Conservation (phyloP, 1,284 basidiomycete species). For the Moesziomyces sp. region DNA sequence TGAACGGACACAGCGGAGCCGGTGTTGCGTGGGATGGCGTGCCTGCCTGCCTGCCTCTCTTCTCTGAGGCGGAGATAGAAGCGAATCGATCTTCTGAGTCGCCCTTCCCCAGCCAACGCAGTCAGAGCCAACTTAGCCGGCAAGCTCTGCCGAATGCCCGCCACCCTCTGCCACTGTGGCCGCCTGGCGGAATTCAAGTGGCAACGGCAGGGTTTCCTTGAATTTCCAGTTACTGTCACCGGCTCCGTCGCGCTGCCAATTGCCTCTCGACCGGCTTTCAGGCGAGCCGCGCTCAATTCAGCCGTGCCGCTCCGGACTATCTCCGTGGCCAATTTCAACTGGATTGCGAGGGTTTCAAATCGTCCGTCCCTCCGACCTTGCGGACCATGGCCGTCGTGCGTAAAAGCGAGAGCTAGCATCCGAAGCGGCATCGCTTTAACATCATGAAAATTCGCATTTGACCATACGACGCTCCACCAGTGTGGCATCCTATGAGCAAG, state of each 20-base stretch:
- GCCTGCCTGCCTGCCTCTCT: neutral
- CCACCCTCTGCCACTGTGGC: too few relatives aligned
- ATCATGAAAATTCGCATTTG: too few relatives aligned
- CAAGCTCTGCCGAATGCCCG: neutral
- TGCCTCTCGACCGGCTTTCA: neutral
- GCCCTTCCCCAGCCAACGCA: neutral
- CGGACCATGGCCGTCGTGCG: neutral
- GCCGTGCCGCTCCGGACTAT: neutral
- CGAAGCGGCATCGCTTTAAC: neutral
- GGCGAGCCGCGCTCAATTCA: neutral
- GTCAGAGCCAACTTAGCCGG: neutral
- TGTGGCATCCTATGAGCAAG: too few relatives aligned
- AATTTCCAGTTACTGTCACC: neutral
- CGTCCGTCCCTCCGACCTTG: neutral
- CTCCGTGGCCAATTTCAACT: neutral
- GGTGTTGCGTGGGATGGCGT: neutral
- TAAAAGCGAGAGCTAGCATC: neutral
- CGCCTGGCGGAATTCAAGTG: neutral
- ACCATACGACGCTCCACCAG: too few relatives aligned
- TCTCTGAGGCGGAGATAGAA: constrained; percentile 16
- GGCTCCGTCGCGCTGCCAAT: too few relatives aligned
- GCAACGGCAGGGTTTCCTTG: neutral
- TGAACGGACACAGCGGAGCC: neutral
- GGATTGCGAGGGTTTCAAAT: neutral
- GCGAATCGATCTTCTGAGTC: constrained; percentile 34